Evolutionary conservation across 1,284 basidiomycete species (phyloP).

Genomic region (Trichosporon asahii): DNA sequence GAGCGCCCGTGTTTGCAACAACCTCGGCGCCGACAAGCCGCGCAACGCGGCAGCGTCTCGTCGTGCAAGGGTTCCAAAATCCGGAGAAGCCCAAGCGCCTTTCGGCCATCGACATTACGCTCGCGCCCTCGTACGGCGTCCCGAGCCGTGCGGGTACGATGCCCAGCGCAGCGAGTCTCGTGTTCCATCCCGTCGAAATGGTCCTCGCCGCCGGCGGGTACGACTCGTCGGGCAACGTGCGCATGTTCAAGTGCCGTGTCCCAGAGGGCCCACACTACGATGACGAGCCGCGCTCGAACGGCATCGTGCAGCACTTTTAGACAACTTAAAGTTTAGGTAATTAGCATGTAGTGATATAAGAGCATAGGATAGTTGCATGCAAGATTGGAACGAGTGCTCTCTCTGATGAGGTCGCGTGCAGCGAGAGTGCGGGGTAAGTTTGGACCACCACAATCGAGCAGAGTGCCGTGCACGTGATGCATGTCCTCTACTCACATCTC

Average conservation of each 20-base stretch:
- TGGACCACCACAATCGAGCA: too few species aligned
- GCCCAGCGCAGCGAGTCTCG: conserved; percentile 44
- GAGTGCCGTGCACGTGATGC: too few species aligned
- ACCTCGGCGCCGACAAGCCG: conserved; percentile 40
- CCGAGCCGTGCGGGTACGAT: conserved; percentile 35
- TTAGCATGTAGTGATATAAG: neutral
- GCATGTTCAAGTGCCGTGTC: conserved; percentile 41
- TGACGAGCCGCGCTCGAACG: conserved; percentile 14
- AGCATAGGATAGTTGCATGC: neutral
- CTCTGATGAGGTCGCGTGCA: too few species aligned
- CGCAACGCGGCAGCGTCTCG: conserved; percentile 41
- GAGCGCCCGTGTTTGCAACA: conserved; percentile 81
- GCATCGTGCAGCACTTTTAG: conserved; percentile 14
- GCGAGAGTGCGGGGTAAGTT: too few species aligned
- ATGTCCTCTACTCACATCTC: too few species aligned
- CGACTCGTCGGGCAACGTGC: conserved; percentile 48
- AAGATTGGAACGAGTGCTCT: neutral
- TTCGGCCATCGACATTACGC: conserved; percentile 39
- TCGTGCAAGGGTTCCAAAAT: conserved; percentile 47
- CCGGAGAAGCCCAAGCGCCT: conserved; percentile 38
- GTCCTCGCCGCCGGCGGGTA: conserved; percentile 50
- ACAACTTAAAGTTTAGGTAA: neutral
- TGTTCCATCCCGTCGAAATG: conserved; percentile 53
- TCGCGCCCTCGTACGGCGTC: conserved; percentile 32
- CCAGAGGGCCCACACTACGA: conserved; percentile 22